Evolutionary conservation across 140 eudicot genomes (phyloP).

Genomic region (Bidens hawaiensis): DNA sequence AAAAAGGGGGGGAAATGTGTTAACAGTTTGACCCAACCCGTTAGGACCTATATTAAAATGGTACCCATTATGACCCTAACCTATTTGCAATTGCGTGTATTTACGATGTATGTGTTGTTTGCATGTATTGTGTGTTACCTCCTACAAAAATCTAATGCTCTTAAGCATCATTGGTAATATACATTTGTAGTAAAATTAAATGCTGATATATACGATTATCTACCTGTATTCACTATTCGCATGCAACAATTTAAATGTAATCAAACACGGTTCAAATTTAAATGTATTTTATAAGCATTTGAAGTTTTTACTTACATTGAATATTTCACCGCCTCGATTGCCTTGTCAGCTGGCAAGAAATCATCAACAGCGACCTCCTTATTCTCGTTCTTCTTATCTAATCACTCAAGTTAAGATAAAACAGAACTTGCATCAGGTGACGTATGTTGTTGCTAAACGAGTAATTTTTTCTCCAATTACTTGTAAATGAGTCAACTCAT

Average conservation of each 20-base stretch:
- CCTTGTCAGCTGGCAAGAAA: slow-evolving; percentile 69
- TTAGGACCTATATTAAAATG: neutral
- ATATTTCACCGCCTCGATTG: slow-evolving; percentile 64
- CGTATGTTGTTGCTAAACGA: neutral
- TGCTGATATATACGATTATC: neutral
- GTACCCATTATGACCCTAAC: neutral
- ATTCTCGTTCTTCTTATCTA: slow-evolving; percentile 92
- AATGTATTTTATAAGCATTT: neutral
- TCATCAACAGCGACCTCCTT: slow-evolving; percentile 89
- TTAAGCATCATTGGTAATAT: neutral
- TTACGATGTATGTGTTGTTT: neutral
- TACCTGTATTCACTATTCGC: neutral
- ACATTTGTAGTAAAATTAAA: neutral
- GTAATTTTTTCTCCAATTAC: neutral
- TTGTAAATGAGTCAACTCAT: neutral
- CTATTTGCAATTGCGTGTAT: neutral
- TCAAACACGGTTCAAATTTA: neutral
- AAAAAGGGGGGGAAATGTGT: neutral
- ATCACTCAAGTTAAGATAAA: slow-evolving; percentile 30
- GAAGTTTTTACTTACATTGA: slow-evolving; percentile 54
- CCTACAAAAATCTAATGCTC: neutral
- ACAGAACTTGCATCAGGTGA: slow-evolving; percentile 4
- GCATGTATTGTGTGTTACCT: no score
- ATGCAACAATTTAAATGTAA: no score
- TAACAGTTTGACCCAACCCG: neutral